Conservation (phyloP, 2,329 filamentous ascomycete species). For the Pseudogymnoascus sp. region DNA sequence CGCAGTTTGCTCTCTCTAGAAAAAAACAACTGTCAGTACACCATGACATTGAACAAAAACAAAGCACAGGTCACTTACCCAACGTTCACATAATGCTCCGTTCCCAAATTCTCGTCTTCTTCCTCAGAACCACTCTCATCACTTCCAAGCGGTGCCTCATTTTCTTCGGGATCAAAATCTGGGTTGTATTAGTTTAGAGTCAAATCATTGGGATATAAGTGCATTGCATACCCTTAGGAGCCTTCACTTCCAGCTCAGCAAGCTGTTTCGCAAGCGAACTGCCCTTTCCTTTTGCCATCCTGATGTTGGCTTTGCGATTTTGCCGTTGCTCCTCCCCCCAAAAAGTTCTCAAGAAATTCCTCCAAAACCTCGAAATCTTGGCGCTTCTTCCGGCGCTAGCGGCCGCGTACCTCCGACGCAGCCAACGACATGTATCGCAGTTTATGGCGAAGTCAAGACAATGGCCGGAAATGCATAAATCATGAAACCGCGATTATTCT, state of each 20-base stretch:
- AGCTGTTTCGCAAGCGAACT: constrained; percentile 51
- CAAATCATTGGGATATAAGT: neutral
- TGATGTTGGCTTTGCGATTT: constrained; percentile 19
- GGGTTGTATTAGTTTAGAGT: constrained; percentile 5
- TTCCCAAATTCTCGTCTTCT: constrained; percentile 54
- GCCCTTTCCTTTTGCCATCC: constrained; percentile 46
- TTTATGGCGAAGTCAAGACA: neutral
- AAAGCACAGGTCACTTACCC: constrained; percentile 41
- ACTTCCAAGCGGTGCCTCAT: constrained; percentile 22
- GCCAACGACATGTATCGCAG: neutral
- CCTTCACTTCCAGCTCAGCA: constrained; percentile 54
- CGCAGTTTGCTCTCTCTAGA: constrained; percentile 74
- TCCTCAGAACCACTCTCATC: constrained; percentile 42
- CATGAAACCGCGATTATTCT: constrained; percentile 45
- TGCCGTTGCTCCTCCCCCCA: neutral
- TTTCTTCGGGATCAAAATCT: constrained; percentile 38
- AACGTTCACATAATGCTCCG: constrained; percentile 81
- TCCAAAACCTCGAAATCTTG: constrained; percentile 10
- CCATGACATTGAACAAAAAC: constrained; percentile 16
- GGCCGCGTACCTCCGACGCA: constrained; percentile 20
- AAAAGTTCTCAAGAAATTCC: constrained; percentile 13
- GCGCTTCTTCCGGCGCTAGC: constrained; percentile 13
- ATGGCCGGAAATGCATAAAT: neutral
- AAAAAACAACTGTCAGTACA: constrained; percentile 12
- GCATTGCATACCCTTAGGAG: constrained; percentile 46